Evolutionary conservation across 306 rosid species (phyloP).

Genomic region (Glycyrrhiza uralensis): DNA sequence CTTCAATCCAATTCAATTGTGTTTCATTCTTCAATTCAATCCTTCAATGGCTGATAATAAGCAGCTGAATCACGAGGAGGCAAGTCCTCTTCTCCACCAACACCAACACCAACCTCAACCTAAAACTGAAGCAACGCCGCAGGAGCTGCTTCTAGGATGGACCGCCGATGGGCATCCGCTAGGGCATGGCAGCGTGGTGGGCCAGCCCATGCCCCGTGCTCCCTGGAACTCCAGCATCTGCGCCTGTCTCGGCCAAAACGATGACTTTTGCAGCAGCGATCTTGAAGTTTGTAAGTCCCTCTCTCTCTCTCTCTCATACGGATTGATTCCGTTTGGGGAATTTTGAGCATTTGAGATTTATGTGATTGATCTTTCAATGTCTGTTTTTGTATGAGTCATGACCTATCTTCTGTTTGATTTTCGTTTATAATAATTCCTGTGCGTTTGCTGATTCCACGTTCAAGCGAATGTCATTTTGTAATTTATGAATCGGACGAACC

Average conservation of each 20-base stretch:
- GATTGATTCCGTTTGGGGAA: neutral
- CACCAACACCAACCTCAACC: conserved; percentile 24
- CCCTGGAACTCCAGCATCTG: conserved; percentile 75
- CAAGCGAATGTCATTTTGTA: neutral
- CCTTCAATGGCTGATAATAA: conserved; percentile 29
- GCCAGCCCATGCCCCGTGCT: conserved; percentile 73
- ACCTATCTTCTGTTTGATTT: neutral
- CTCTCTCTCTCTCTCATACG: neutral
- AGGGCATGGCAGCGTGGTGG: conserved; percentile 72
- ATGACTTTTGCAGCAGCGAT: conserved; percentile 92
- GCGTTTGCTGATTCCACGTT: neutral
- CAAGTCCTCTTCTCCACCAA: conserved; percentile 66
- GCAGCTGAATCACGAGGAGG: conserved; percentile 51
- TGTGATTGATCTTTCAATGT: neutral
- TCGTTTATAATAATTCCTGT: neutral
- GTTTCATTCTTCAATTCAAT: neutral
- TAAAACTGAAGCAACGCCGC: neutral
- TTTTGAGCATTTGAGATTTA: neutral
- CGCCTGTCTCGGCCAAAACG: conserved; percentile 82
- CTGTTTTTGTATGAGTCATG: neutral
- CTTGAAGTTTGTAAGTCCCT: conserved; percentile 87
- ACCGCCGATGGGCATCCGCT: conserved; percentile 80
- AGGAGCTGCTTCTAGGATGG: conserved; percentile 47
- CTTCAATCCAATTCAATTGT: neutral
- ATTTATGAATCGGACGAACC: neutral